phyloP scores from a whole-genome alignment of 1,284 basidiomycete genomes.

The Ceratobasidium sp. region DNA sequence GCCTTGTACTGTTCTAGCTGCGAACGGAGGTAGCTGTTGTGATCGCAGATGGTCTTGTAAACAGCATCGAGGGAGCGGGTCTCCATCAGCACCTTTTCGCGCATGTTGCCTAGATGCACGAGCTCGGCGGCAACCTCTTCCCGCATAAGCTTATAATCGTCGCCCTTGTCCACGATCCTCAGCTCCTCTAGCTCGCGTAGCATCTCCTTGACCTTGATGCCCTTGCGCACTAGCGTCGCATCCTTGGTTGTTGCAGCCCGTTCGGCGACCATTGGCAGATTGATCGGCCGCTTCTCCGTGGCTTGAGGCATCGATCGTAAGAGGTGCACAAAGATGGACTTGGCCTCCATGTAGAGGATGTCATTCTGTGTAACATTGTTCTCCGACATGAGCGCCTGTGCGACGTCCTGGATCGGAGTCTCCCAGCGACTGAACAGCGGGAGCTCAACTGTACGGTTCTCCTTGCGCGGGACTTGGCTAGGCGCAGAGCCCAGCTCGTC shows the following conservation, averaged over 20 bases:
- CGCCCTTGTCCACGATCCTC: slow-evolving; percentile 80
- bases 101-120: slow-evolving; percentile 92
- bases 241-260: slow-evolving; percentile 97
- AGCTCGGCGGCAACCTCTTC: slow-evolving; percentile 97
- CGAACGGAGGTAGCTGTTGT: slow-evolving; percentile 94
- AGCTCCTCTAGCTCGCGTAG: slow-evolving; percentile 92
- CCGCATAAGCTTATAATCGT: slow-evolving; percentile 93
- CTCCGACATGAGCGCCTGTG: slow-evolving; percentile 87
- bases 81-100: slow-evolving; percentile 94
- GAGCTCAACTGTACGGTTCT: slow-evolving; percentile 93
- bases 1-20: slow-evolving; percentile 99
- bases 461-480: slow-evolving; percentile 93
- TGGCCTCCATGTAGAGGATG: slow-evolving; percentile 99
- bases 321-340: slow-evolving; percentile 98
- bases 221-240: slow-evolving; percentile 89
- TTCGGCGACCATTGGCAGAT: slow-evolving; percentile 89
- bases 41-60: slow-evolving; percentile 98
- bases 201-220: slow-evolving; percentile 99
- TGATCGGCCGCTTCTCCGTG: slow-evolving; percentile 84
- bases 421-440: slow-evolving; percentile 98
- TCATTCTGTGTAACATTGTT: slow-evolving; percentile 97
- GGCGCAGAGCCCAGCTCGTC: slow-evolving; percentile 95
- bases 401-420: slow-evolving; percentile 96
- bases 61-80: slow-evolving; percentile 92
- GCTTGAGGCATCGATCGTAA: slow-evolving; percentile 91